Percentiles rank a stretch among this genome's conserved stretches.
Evolutionary conservation across 371 early-diverging fungal species (phyloP).

Genomic region (Actinomucor elegans): DNA sequence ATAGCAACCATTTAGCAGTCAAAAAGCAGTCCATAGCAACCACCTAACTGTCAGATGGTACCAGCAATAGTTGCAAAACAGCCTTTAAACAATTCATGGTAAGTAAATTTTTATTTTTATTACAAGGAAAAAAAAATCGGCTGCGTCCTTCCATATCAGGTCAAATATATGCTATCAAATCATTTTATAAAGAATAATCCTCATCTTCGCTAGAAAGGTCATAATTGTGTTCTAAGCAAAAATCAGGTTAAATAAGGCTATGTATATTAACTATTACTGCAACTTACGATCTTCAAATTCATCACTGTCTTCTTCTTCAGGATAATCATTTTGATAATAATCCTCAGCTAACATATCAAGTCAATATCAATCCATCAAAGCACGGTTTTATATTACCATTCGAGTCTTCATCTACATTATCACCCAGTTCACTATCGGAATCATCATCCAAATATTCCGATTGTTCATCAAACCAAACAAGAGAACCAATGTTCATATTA

Average conservation of each 20-base stretch:
- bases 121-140: no score
- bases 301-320: constrained; percentile 53
- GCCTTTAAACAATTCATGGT: no score
- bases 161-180: no score
- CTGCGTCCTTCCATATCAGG: no score
- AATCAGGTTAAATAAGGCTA: not conserved
- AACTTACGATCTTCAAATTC: constrained; percentile 49
- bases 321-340: constrained; percentile 65
- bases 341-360: constrained; percentile 58
- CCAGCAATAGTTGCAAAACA: no score
- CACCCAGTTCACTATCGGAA: constrained; percentile 52
- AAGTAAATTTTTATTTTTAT: not conserved
- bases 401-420: constrained; percentile 61
- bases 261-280: not conserved
- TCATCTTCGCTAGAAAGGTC: constrained; percentile 36
- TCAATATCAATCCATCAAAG: not conserved
- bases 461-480: constrained; percentile 57
- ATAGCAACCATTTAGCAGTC: no score
- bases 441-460: constrained; percentile 55
- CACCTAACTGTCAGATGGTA: no score
- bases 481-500: constrained; percentile 43
- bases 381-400: constrained; percentile 38
- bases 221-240: constrained; percentile 18
- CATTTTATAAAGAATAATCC: constrained; percentile 15
- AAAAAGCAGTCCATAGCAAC: no score